Evolutionary conservation across 2,329 filamentous ascomycete species (phyloP).

Genomic region (Penicillium frequentans): DNA sequence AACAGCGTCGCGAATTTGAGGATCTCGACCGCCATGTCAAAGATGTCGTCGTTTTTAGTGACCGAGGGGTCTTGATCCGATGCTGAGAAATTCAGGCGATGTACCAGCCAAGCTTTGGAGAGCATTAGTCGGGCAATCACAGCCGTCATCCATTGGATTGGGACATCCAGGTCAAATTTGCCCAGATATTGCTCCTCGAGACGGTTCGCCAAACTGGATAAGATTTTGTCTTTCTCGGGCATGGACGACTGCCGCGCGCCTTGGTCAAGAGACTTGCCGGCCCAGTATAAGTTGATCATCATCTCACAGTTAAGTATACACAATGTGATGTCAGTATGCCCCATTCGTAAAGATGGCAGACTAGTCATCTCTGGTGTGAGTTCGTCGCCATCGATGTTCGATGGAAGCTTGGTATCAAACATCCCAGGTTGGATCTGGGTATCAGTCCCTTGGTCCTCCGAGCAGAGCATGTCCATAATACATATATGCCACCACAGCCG

Average conservation of each 20-base stretch:
- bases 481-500: constrained; percentile 33
- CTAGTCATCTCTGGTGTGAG: constrained; percentile 16
- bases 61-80: background rate
- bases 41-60: constrained; percentile 56
- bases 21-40: constrained; percentile 64
- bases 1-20: constrained; percentile 64
- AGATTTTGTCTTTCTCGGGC: constrained; percentile 15
- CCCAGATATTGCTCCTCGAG: constrained; percentile 22
- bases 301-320: constrained; percentile 20
- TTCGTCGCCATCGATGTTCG: constrained; percentile 26
- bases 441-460: constrained; percentile 28
- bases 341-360: constrained; percentile 1
- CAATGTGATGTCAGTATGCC: constrained; percentile 28
- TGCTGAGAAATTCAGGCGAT: constrained; percentile 8
- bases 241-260: background rate
- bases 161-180: constrained; percentile 40
- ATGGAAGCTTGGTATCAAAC: constrained; percentile 25
- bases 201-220: constrained; percentile 28
- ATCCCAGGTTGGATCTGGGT: constrained; percentile 23
- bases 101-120: constrained; percentile 63
- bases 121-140: constrained; percentile 65
- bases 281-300: constrained; percentile 14
- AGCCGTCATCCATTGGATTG: constrained; percentile 61
- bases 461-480: constrained; percentile 27
- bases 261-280: background rate